Conservation (phyloP, 345 rosid genomes). For the Lumnitzera racemosa region DNA sequence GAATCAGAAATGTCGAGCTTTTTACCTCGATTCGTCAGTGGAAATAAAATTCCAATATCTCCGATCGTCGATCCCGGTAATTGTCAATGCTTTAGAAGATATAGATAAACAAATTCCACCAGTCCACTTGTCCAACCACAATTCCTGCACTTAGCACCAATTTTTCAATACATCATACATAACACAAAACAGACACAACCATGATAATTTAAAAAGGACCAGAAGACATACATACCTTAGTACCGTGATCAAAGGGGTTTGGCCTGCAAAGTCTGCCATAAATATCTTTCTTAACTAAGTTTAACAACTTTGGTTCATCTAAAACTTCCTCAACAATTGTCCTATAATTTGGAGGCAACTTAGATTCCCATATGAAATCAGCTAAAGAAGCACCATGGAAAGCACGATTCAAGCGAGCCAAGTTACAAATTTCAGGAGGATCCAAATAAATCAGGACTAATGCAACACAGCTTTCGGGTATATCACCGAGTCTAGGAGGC, state of each 20-base stretch:
- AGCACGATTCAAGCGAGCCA: slow-evolving; percentile 41
- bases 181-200: too few relatives aligned
- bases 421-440: slow-evolving; percentile 48
- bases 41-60: slow-evolving; percentile 22
- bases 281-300: slow-evolving; percentile 33
- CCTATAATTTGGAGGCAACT: slow-evolving; percentile 41
- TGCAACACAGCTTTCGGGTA: slow-evolving; percentile 65
- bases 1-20: not conserved
- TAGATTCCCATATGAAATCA: slow-evolving; percentile 59
- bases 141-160: slow-evolving; percentile 27
- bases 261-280: slow-evolving; percentile 35
- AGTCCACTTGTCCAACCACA: slow-evolving; percentile 35
- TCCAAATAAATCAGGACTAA: slow-evolving; percentile 35
- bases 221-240: slow-evolving; percentile 28
- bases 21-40: slow-evolving; percentile 24
- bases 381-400: slow-evolving; percentile 54
- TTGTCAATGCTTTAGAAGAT: slow-evolving; percentile 15
- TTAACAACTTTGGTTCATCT: slow-evolving; percentile 22
- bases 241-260: slow-evolving; percentile 38
- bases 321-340: slow-evolving; percentile 32
- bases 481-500: slow-evolving; percentile 36
- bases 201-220: not conserved
- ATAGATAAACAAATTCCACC: slow-evolving; percentile 23
- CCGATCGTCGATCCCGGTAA: slow-evolving; percentile 21
- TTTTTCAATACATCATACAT: not conserved